Conservation (phyloP, 441 rosid species). For the Biscutella laevigata region DNA sequence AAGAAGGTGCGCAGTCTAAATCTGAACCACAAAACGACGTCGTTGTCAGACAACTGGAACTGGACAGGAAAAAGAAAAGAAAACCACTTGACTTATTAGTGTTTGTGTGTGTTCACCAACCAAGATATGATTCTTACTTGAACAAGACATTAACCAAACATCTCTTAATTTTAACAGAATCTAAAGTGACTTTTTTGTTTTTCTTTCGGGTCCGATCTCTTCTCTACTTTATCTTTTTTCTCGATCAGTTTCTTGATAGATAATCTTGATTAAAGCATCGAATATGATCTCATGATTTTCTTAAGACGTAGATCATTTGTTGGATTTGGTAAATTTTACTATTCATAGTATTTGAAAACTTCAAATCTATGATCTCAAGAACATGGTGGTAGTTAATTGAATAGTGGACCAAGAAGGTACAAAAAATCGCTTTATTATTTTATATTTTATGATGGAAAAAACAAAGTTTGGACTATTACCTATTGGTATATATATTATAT, state of each 20-base stretch:
- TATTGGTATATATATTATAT: too few relatives aligned
- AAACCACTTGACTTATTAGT: neutral
- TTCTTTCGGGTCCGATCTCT: slow-evolving; percentile 13
- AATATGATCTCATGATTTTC: too few relatives aligned
- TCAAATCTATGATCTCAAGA: too few relatives aligned
- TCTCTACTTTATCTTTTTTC: slow-evolving; percentile 4
- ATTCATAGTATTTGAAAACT: too few relatives aligned
- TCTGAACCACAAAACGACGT: slow-evolving; percentile 19
- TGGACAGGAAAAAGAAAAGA: neutral
- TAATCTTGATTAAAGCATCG: slow-evolving; percentile 11
- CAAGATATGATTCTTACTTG: slow-evolving; percentile 24
- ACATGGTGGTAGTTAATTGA: too few relatives aligned
- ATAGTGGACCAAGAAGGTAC: neutral
- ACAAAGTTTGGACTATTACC: too few relatives aligned
- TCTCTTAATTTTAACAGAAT: slow-evolving; percentile 15
- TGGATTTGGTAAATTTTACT: neutral
- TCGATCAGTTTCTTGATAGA: neutral
- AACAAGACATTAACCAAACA: slow-evolving; percentile 24
- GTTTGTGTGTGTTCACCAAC: slow-evolving; percentile 22
- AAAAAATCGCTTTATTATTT: neutral
- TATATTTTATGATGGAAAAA: too few relatives aligned
- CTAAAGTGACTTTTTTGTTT: slow-evolving; percentile 20
- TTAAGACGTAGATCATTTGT: neutral
- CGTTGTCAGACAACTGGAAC: slow-evolving; percentile 19
- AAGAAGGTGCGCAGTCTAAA: slow-evolving; percentile 21